These are phyloP conservation scores for Aurantiochytrium sp. DNA, from an alignment of 108 stramenopile genomes.

Conservation along the genomic window DNA sequence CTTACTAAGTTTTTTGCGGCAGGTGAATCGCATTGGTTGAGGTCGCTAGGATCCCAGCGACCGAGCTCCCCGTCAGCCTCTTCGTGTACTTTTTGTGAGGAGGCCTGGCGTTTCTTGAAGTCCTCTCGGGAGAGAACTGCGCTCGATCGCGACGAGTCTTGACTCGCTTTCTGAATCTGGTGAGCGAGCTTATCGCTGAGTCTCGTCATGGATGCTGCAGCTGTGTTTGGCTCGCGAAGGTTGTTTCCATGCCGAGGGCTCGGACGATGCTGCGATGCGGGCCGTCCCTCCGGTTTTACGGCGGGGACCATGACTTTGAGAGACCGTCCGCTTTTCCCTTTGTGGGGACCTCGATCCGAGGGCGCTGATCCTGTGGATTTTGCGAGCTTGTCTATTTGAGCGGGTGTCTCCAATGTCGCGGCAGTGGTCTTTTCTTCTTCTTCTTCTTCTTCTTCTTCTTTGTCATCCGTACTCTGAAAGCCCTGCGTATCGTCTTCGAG, in stretches of 20 bases:
- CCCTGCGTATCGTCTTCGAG: no score
- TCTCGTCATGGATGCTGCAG: not conserved
- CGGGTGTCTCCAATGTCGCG: no score
- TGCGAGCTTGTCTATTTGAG: no score
- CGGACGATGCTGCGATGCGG: not conserved
- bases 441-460: no score
- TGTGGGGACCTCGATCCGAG: no score
- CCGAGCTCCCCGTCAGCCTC: not conserved
- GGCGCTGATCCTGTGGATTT: no score
- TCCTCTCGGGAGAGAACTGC: not conserved
- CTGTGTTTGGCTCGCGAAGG: not conserved
- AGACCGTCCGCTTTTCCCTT: no score
- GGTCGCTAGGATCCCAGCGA: not conserved
- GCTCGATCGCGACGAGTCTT: not conserved
- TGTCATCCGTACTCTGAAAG: no score
- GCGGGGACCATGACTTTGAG: not conserved
- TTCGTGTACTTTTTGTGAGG: not conserved
- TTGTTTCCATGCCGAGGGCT: not conserved
- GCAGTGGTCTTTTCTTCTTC: no score
- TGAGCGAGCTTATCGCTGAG: not conserved
- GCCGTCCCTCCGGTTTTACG: not conserved
- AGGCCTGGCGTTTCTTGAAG: not conserved
- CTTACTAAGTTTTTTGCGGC: no score
- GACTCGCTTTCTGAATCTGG: not conserved
- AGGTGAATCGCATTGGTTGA: not conserved